These are phyloP conservation scores for Hibiscus mutabilis DNA, from an alignment of 345 rosid species.

Conservation along the genomic window DNA sequence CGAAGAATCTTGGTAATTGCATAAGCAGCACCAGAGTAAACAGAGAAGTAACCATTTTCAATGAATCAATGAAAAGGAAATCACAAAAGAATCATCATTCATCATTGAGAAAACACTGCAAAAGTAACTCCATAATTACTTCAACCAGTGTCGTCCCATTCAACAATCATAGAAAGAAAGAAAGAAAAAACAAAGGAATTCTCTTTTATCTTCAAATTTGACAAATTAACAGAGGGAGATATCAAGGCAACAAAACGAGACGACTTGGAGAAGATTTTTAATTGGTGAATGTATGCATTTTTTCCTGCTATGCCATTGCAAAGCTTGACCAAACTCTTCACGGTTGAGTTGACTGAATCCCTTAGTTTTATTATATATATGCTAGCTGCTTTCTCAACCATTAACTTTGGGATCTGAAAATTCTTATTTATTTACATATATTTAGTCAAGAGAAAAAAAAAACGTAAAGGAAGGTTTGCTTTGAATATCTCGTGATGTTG, in stretches of 20 bases:
- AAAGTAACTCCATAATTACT: too few relatives aligned
- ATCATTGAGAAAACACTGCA: not conserved
- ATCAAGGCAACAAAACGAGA: not conserved
- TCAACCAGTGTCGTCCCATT: too few relatives aligned
- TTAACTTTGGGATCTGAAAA: not conserved
- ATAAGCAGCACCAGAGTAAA: constrained; percentile 34
- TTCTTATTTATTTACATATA: not conserved
- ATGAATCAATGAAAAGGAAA: constrained; percentile 10
- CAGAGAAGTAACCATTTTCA: constrained; percentile 28
- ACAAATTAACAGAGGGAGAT: too few relatives aligned
- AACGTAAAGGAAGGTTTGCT: not conserved
- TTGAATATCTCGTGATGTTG: not conserved
- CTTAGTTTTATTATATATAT: not conserved
- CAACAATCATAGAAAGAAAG: too few relatives aligned
- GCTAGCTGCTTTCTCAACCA: not conserved
- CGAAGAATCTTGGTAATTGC: constrained; percentile 31
- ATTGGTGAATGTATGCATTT: not conserved
- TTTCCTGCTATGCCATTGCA: not conserved
- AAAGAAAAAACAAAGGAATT: too few relatives aligned
- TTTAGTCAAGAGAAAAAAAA: not conserved
- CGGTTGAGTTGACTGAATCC: not conserved
- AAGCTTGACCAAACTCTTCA: constrained; percentile 10
- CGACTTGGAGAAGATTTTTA: not conserved
- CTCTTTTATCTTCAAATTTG: too few relatives aligned
- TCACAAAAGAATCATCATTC: constrained; percentile 9